Evolutionary conservation across 2,329 filamentous ascomycete genomes (phyloP).

Genomic region (Alternaria tenuissima): DNA sequence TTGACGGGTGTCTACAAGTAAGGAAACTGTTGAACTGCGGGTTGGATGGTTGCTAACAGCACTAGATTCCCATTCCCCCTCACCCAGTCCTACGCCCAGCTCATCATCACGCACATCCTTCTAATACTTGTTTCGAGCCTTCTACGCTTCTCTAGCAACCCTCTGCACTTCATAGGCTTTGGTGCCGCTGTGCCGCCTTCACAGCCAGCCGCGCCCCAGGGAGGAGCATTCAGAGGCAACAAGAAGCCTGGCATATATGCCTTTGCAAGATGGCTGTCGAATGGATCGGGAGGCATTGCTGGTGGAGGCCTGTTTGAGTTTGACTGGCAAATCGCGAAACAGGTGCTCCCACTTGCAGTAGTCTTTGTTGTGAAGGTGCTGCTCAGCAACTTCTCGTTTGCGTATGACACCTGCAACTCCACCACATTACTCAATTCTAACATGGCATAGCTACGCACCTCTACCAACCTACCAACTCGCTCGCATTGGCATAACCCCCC

Average conservation of each 20-base stretch:
- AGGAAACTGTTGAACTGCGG: constrained; percentile 1
- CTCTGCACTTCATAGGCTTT: constrained; percentile 54
- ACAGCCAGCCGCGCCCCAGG: constrained; percentile 43
- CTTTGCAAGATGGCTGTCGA: constrained; percentile 49
- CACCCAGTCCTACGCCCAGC: constrained; percentile 60
- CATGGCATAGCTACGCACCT: constrained; percentile 55
- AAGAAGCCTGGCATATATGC: constrained; percentile 34
- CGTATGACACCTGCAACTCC: constrained; percentile 46
- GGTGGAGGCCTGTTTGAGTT: constrained; percentile 65
- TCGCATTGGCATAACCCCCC: constrained; percentile 60
- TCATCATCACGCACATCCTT: constrained; percentile 60
- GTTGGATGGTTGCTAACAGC: constrained; percentile 22
- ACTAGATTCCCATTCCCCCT: constrained; percentile 62
- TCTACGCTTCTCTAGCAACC: constrained; percentile 55
- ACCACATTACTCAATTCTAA: constrained; percentile 11
- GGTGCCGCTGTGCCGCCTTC: constrained; percentile 57
- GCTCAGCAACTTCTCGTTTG: constrained; percentile 63
- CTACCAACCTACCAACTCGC: constrained; percentile 62
- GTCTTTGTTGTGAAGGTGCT: constrained; percentile 61
- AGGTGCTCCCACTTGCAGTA: constrained; percentile 59
- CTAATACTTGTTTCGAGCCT: constrained; percentile 59
- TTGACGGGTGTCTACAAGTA: constrained; percentile 58
- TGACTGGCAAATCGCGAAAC: constrained; percentile 56
- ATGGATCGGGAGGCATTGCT: constrained; percentile 59
- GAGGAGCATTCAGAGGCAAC: constrained; percentile 39